Evolutionary conservation across 2,329 filamentous ascomycete genomes (phyloP).

Genomic region (Diaporthe batatas): DNA sequence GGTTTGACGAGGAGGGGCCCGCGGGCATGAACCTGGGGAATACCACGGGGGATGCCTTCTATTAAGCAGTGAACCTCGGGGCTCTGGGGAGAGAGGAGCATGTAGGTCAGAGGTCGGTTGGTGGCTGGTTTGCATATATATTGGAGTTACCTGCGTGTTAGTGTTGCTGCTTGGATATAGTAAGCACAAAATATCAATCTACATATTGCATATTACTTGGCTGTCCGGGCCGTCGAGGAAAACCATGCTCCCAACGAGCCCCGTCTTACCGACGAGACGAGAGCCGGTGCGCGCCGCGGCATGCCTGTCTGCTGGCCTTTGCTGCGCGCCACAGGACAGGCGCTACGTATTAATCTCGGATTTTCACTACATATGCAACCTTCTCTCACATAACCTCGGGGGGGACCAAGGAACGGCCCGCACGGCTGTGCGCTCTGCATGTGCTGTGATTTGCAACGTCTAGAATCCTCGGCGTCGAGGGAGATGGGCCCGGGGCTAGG

Average conservation of each 20-base stretch:
- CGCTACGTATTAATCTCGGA: too few species aligned
- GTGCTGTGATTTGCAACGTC: not conserved
- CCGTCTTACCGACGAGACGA: not conserved
- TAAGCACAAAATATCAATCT: not conserved
- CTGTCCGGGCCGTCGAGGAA: too few species aligned
- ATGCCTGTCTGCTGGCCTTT: not conserved
- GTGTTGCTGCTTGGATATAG: not conserved
- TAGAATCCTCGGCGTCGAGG: not conserved
- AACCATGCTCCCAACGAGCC: too few species aligned
- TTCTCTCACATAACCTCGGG: not conserved
- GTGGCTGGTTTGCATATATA: slow-evolving; percentile 5
- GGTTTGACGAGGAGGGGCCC: not conserved
- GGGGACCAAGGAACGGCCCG: not conserved
- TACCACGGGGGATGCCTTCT: slow-evolving; percentile 23
- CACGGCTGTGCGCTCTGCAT: too few species aligned
- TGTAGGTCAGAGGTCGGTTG: too few species aligned
- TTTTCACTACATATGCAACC: not conserved
- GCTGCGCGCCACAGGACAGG: too few species aligned
- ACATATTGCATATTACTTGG: not conserved
- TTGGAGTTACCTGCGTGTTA: not conserved
- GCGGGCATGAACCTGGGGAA: slow-evolving; percentile 10
- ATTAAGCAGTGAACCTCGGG: not conserved
- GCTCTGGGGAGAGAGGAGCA: not conserved
- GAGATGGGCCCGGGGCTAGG: not conserved
- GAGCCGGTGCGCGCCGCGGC: too few species aligned